A percentile compares a stretch with the other conserved stretches of the same genome.
phyloP scores from a whole-genome alignment of 2,329 filamentous ascomycete species.

The Phialocephala subalpina region DNA sequence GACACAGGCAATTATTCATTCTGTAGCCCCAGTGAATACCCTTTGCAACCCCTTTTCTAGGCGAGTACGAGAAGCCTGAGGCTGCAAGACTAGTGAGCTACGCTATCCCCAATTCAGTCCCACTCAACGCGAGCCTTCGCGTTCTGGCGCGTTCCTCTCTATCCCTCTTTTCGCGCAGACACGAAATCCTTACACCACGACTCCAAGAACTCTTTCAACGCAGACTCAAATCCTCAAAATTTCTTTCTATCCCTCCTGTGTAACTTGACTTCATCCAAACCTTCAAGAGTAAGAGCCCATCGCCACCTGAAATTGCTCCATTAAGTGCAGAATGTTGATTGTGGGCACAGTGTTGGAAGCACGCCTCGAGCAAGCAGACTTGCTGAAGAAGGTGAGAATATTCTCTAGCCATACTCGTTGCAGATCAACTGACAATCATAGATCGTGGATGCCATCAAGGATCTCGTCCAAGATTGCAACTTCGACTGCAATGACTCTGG shows the following conservation, averaged over 20 bases:
- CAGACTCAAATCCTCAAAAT: not conserved
- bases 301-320: not conserved
- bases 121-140: slow-evolving; percentile 1
- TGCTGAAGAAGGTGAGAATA: slow-evolving; percentile 86
- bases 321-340: slow-evolving; percentile 17
- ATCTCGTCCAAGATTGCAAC: slow-evolving; percentile 99
- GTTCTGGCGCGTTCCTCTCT: slow-evolving; percentile 2
- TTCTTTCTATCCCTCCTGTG: too few relatives aligned
- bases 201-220: not conserved
- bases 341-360: slow-evolving; percentile 82
- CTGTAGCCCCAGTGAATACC: too few relatives aligned
- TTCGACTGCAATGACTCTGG: slow-evolving; percentile 99
- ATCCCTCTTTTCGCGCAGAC: not conserved
- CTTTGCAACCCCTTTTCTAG: not conserved
- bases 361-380: slow-evolving; percentile 90
- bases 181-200: not conserved
- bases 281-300: slow-evolving; percentile 15
- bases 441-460: slow-evolving; percentile 99
- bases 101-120: not conserved
- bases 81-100: not conserved
- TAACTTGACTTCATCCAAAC: not conserved
- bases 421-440: slow-evolving; percentile 49
- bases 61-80: not conserved
- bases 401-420: not conserved
- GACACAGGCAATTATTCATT: not conserved